phyloP scores from a whole-genome alignment of 2,329 filamentous ascomycete genomes.

The Aureobasidium sp. region DNA sequence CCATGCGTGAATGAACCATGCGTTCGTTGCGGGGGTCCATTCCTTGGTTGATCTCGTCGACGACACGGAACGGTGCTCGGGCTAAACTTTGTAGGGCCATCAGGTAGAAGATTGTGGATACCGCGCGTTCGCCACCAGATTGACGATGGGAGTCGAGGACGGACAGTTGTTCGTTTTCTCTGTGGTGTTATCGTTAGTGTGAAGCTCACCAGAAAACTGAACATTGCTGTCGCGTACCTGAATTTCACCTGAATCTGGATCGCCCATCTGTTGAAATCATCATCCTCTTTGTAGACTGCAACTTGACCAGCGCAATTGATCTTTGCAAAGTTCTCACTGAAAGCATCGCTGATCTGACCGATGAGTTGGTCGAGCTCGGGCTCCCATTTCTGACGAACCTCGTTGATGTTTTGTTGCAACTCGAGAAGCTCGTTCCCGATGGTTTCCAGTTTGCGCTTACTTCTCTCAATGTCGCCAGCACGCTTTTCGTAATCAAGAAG shows the following conservation, averaged over 20 bases:
- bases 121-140: conserved; percentile 89
- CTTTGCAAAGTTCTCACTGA: conserved; percentile 85
- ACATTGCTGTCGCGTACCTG: conserved; percentile 47
- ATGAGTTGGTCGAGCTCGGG: conserved; percentile 71
- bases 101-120: conserved; percentile 97
- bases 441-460: conserved; percentile 51
- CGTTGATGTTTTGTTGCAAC: conserved; percentile 50
- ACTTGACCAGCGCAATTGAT: conserved; percentile 94
- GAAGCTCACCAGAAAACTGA: background rate
- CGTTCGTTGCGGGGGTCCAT: conserved; percentile 99
- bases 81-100: conserved; percentile 95
- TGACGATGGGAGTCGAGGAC: conserved; percentile 86
- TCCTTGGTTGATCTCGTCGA: conserved; percentile 98
- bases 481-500: conserved; percentile 71
- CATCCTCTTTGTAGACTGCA: conserved; percentile 69
- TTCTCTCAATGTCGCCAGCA: conserved; percentile 56
- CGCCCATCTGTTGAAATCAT: conserved; percentile 89
- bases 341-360: conserved; percentile 75
- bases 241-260: conserved; percentile 94
- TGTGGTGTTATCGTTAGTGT: conserved; percentile 27
- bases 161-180: conserved; percentile 72
- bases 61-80: conserved; percentile 90
- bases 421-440: conserved; percentile 47
- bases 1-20: conserved; percentile 96
- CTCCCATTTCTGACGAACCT: conserved; percentile 69